phyloP scores from a whole-genome alignment of 306 rosid species.

The Benincasa hispida region DNA sequence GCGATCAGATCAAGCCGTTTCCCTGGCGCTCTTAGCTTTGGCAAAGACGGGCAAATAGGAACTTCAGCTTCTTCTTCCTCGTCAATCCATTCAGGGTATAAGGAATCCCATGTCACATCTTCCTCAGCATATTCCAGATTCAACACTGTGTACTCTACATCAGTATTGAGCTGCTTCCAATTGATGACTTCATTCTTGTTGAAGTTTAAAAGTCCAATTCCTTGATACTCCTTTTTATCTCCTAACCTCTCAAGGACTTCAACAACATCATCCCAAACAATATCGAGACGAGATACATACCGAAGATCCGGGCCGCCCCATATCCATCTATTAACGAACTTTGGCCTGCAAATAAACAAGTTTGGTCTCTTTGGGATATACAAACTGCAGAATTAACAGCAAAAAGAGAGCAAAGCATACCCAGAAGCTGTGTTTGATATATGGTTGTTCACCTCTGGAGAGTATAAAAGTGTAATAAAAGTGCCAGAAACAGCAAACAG shows the following conservation, averaged over 20 bases:
- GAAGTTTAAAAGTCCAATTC: constrained; percentile 68
- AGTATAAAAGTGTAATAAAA: constrained; percentile 40
- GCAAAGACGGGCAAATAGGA: constrained; percentile 72
- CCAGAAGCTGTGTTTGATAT: constrained; percentile 38
- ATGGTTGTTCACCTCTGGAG: constrained; percentile 54
- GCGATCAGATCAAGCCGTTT: constrained; percentile 57
- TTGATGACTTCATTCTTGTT: constrained; percentile 34
- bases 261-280: constrained; percentile 43
- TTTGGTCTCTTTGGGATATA: neutral
- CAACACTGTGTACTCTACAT: constrained; percentile 33
- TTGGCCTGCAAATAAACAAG: constrained; percentile 2
- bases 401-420: constrained; percentile 17
- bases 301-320: constrained; percentile 73
- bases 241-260: constrained; percentile 27
- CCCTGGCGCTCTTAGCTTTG: constrained; percentile 46
- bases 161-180: constrained; percentile 58
- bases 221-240: constrained; percentile 37
- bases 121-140: constrained; percentile 41
- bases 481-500: constrained; percentile 45
- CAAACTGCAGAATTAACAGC: neutral
- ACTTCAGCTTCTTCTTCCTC: constrained; percentile 79
- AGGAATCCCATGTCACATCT: constrained; percentile 67
- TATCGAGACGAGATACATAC: constrained; percentile 31
- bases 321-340: constrained; percentile 59
- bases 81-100: constrained; percentile 95